Base-by-base conservation (phyloP, 192 early-diverging fungal species). In the Geranomyces michiganensis region DNA sequence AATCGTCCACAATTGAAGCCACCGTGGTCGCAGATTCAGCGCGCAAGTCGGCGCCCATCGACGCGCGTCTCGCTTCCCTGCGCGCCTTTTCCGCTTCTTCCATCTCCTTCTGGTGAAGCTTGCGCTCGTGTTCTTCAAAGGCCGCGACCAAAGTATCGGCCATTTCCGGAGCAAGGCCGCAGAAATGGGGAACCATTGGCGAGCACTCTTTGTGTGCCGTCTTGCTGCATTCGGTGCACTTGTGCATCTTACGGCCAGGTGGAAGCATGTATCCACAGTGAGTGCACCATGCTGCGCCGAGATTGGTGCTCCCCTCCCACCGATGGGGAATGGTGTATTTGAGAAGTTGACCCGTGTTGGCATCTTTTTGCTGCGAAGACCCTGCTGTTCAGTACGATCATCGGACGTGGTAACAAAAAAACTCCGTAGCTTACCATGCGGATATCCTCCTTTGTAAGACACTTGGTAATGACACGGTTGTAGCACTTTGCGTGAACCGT, bases 291-390 rank as follows among this genome's bases (percentile, higher is more conserved):
- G 91, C 90, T 31, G 92, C 90, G 24, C 88, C 90, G 45, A 96
- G 84, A 68, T 92, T 95, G 56, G 90, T 92, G 24, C 90, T 82
- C 19, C 72, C 74, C 65, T 96, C 92, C 77, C 90, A 98, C 26
- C 96, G 91, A 87, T 99, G 96, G 27, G 96, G 96, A 79, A 99
- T 99, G 31, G 89, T 88, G 81, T 96, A 95, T 46, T 92, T 91
- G 30, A 94, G 78, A 26, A 85, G 72, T 67, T 81, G 77, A 7
- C 79, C 81, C 27, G 90, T 86, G 44, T 92, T 89, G 48, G 87
- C 84, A 65, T 93, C 92, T 21, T 80, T 70, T 65, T 84, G 88
- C 76, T 83, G 62, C n/a, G 36, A 56, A 17, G 68, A 68, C 8
- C 5, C 4, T 65, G 43, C 17, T 6, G 6, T 19, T 56, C 47